A percentile compares a stretch with the other conserved stretches of the same genome.
These are phyloP conservation scores for Hygrophorus russula DNA, from an alignment of 768 basidiomycete genomes.

Conservation along the genomic window DNA sequence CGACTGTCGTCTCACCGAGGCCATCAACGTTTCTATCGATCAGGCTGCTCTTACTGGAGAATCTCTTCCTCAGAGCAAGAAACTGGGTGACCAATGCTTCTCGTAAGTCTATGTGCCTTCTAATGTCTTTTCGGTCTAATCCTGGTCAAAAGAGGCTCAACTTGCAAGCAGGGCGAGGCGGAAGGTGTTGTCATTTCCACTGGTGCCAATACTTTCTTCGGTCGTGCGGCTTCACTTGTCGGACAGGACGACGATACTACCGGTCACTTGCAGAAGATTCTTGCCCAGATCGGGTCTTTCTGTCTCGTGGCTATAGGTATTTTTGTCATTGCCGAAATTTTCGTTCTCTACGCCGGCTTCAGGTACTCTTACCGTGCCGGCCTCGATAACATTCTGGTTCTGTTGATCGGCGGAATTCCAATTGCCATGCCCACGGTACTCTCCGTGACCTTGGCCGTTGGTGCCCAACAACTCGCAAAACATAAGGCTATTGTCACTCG, in stretches of 20 bases:
- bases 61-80: slow-evolving; percentile 89
- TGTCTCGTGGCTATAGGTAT: slow-evolving; percentile 93
- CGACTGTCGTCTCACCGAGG: slow-evolving; percentile 93
- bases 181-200: slow-evolving; percentile 99
- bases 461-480: slow-evolving; percentile 97
- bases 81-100: slow-evolving; percentile 93
- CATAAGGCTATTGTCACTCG: slow-evolving; percentile 99
- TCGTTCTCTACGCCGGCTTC: slow-evolving; percentile 91
- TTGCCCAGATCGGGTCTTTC: slow-evolving; percentile 96
- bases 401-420: slow-evolving; percentile 99
- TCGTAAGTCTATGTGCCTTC: slow-evolving; percentile 51
- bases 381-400: slow-evolving; percentile 94
- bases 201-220: slow-evolving; percentile 97
- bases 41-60: slow-evolving; percentile 98
- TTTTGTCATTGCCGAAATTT: slow-evolving; percentile 90
- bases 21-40: slow-evolving; percentile 96
- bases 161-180: slow-evolving; percentile 98
- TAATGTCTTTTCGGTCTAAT: slow-evolving; percentile 4
- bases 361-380: slow-evolving; percentile 84
- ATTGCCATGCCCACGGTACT: slow-evolving; percentile 99
- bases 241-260: slow-evolving; percentile 97
- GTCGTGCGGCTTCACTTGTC: slow-evolving; percentile 94
- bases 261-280: slow-evolving; percentile 97
- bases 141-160: slow-evolving; percentile 60
- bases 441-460: slow-evolving; percentile 96